Evolutionary conservation across 352 stramenopile species (phyloP), one percentile per base, ranked within the genome.

Genomic region (Thraustochytrium striatum): DNA sequence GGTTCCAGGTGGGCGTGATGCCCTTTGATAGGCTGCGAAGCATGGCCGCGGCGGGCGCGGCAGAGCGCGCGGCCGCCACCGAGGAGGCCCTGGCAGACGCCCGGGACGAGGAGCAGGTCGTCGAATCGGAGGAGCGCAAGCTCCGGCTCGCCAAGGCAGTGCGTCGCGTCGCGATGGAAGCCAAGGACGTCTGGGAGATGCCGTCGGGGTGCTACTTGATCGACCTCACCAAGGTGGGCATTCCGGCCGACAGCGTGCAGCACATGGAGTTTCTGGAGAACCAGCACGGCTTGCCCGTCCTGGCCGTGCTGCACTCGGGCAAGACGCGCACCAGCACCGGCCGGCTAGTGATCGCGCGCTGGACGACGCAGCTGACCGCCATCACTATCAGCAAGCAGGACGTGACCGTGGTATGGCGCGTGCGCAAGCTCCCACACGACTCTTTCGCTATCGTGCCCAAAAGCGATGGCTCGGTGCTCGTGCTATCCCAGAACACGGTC

Each of bases 331-430:
- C 25, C 33, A 43, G 65, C 25, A 75, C 65, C 7, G 65, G 65
- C 35, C 44, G 65, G 0, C 65, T 75, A 16, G 65, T 75, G 11
- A 43, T 61, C 0, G 32, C 21, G 3, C 43, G 65, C 16, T 75
- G 65, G 65, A 75, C 65, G 13, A 68, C 65, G 0, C 65, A 72
- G 9, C 65, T 75, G 5, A 62, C 65, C 5, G 65, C 65, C 3
- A 72, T 75, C 2, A 75, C 65, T 11, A 72, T 75, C 13, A 75
- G 65, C 47, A 75, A 75, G 36, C 32, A 75, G 36, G 65, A 75
- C 50, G 65, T 75, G 11, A 75, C 32, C 35, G 65, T 75, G 8
- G 65, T 75, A 7, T 75, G 65, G 65, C 58, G 52, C 25, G 65
- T 75, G 13, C 58, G 68, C 1, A 16, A 38, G 9, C 65, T 75